Conservation (phyloP, 768 basidiomycete species). For the Panus rudis region DNA sequence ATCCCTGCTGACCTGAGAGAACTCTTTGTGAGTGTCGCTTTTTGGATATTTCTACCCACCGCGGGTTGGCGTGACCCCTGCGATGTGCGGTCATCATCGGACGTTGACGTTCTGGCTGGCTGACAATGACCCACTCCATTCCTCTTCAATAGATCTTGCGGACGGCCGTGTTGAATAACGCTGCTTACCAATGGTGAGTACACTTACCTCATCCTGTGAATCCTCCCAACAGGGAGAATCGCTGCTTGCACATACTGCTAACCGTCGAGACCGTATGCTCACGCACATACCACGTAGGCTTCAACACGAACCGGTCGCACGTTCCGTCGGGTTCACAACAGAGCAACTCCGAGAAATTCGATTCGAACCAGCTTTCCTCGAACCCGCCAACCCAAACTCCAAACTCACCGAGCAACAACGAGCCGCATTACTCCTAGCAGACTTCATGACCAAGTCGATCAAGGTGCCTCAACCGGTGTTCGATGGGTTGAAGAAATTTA, state of each 20-base stretch:
- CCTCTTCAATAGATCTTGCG: conserved; percentile 19
- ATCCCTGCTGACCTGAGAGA: conserved; percentile 28
- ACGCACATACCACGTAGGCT: conserved; percentile 19
- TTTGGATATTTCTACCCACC: too few species aligned
- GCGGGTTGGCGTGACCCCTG: too few species aligned
- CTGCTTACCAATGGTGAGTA: conserved; percentile 18
- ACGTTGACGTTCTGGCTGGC: too few species aligned
- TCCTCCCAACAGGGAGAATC: neutral
- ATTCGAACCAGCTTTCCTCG: conserved; percentile 15
- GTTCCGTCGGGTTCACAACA: conserved; percentile 24
- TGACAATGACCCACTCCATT: neutral
- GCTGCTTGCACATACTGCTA: too few species aligned
- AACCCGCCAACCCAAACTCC: conserved; percentile 1
- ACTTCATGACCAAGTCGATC: conserved; percentile 22
- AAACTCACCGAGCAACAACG: conserved; percentile 20
- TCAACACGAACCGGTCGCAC: conserved; percentile 27
- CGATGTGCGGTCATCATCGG: too few species aligned
- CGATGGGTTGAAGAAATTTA: conserved; percentile 17
- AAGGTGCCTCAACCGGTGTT: conserved; percentile 24
- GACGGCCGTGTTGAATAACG: conserved; percentile 19
- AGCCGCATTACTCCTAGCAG: conserved; percentile 26
- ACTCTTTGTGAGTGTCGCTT: conserved; percentile 22
- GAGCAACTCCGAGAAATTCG: conserved; percentile 25
- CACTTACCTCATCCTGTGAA: neutral
- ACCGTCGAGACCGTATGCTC: neutral